Conservation (phyloP, 169 alveolate species). For the Miamiensis avidus region DNA sequence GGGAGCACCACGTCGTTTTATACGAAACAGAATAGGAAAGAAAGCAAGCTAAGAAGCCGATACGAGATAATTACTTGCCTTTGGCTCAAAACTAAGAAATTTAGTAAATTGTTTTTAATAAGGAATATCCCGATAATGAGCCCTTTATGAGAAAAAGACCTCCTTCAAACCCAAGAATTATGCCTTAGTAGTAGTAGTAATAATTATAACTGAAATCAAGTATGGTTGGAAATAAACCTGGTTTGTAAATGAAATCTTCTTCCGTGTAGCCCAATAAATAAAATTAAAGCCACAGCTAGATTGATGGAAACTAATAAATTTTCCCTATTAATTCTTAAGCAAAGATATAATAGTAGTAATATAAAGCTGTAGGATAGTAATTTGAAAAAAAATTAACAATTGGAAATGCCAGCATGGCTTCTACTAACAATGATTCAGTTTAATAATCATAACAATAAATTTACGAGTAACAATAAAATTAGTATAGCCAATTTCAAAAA, state of each 20-base stretch:
- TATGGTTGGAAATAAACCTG: no score
- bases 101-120: slow-evolving; percentile 41
- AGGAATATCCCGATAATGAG: not conserved
- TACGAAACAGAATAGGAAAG: slow-evolving; percentile 82
- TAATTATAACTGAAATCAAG: no score
- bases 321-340: not conserved
- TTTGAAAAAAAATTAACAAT: not conserved
- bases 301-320: not conserved
- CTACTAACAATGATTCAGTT: no score
- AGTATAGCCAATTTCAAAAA: not conserved
- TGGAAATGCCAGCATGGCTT: not conserved
- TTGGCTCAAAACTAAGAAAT: slow-evolving; percentile 73
- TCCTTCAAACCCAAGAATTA: not conserved
- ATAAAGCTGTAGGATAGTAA: not conserved
- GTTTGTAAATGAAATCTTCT: no score
- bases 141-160: not conserved
- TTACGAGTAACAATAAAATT: no score
- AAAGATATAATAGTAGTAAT: no score
- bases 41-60: slow-evolving; percentile 59
- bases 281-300: no score
- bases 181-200: no score
- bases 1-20: slow-evolving; percentile 81
- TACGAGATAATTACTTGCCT: slow-evolving; percentile 73
- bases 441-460: no score
- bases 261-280: no score